Conservation (phyloP, 257 asterid genomes). For the Thymus mandschuricus region DNA sequence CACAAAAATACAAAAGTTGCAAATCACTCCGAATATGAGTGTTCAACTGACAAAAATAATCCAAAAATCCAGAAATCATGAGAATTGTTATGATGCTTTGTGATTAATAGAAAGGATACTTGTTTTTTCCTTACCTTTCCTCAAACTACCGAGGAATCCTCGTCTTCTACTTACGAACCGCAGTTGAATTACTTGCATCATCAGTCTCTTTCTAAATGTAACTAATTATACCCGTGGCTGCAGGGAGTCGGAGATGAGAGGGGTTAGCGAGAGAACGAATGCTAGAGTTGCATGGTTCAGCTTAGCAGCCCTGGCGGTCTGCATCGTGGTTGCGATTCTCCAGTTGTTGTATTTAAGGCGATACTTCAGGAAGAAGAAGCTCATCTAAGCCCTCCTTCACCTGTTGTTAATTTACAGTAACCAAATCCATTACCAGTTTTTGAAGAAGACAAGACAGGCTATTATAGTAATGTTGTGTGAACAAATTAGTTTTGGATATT, state of each 20-base stretch:
- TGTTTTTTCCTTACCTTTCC: neutral
- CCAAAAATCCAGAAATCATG: slow-evolving; percentile 4
- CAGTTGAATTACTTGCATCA: neutral
- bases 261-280: slow-evolving; percentile 64
- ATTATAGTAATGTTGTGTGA: neutral
- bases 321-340: slow-evolving; percentile 44
- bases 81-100: neutral
- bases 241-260: slow-evolving; percentile 77
- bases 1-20: neutral
- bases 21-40: neutral
- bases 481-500: slow-evolving; percentile 10
- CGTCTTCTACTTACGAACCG: neutral
- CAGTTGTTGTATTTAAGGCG: slow-evolving; percentile 61
- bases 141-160: neutral
- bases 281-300: slow-evolving; percentile 67
- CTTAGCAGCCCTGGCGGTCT: slow-evolving; percentile 55
- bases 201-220: neutral
- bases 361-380: slow-evolving; percentile 70
- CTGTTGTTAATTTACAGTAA: slow-evolving; percentile 4
- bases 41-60: neutral
- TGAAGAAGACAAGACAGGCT: neutral
- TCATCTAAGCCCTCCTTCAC: slow-evolving; percentile 45
- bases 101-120: neutral
- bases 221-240: neutral
- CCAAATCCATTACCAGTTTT: slow-evolving; percentile 14